Evolutionary conservation across 371 early-diverging fungal genomes (phyloP).

Genomic region (Apophysomyces variabilis): DNA sequence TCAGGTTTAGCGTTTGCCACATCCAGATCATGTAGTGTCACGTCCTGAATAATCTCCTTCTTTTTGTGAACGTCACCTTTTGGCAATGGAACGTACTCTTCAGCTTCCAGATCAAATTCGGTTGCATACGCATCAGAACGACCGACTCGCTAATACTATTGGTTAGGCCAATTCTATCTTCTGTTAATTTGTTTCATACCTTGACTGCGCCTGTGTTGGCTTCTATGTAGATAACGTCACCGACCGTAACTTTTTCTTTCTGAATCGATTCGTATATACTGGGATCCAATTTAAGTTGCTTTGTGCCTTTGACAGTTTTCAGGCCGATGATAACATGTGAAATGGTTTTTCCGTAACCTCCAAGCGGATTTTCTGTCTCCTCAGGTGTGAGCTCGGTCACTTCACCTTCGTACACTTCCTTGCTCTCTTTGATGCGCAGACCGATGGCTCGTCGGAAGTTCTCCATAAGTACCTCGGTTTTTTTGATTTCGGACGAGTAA

Average conservation of each 20-base stretch:
- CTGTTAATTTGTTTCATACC: slow-evolving; percentile 39
- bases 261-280: slow-evolving; percentile 96
- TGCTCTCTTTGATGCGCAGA: slow-evolving; percentile 97
- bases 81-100: slow-evolving; percentile 96
- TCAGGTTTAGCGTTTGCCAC: slow-evolving; percentile 97
- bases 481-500: slow-evolving; percentile 96
- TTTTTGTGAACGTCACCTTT: slow-evolving; percentile 99
- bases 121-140: slow-evolving; percentile 95
- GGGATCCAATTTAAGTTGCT: slow-evolving; percentile 97
- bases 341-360: slow-evolving; percentile 94
- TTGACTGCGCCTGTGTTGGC: slow-evolving; percentile 97
- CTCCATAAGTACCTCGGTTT: slow-evolving; percentile 99
- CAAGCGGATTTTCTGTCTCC: slow-evolving; percentile 93
- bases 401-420: slow-evolving; percentile 99
- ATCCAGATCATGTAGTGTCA: slow-evolving; percentile 99
- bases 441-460: slow-evolving; percentile 98
- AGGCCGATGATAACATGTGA: slow-evolving; percentile 95
- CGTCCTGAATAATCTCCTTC: slow-evolving; percentile 96
- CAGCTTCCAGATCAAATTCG: slow-evolving; percentile 97
- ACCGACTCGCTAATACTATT: slow-evolving; percentile 82
- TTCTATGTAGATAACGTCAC: slow-evolving; percentile 99
- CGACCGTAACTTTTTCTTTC: slow-evolving; percentile 95
- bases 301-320: slow-evolving; percentile 98
- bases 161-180: background rate
- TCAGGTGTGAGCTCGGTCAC: slow-evolving; percentile 97